Evolutionary conservation across 805 yeast species (phyloP).

Genomic region (Vanderwaltozyma tropicalis): DNA sequence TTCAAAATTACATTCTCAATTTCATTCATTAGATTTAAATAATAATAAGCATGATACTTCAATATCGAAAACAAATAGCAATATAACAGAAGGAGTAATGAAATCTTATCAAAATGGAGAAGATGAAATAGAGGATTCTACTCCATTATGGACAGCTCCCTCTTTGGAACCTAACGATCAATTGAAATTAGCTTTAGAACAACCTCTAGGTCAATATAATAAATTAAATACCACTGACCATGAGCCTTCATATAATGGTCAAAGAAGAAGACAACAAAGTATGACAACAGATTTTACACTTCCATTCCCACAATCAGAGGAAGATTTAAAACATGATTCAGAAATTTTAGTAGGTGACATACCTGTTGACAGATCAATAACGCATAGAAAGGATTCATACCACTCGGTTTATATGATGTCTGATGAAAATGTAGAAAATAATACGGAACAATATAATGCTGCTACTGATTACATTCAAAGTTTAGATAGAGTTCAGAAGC

Average conservation of each 20-base stretch:
- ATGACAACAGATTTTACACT: neutral
- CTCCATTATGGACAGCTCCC: conserved; percentile 32
- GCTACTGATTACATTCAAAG: conserved; percentile 14
- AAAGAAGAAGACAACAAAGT: neutral
- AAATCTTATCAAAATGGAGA: neutral
- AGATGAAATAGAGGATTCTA: conserved; percentile 18
- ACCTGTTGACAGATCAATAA: conserved; percentile 11
- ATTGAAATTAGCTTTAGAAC: conserved; percentile 22
- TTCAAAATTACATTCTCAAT: too few relatives aligned
- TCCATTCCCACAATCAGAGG: conserved; percentile 3
- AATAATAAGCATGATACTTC: too few relatives aligned
- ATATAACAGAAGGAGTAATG: neutral
- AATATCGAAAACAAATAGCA: too few relatives aligned
- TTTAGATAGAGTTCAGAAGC: conserved; percentile 30
- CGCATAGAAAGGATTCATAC: conserved; percentile 32
- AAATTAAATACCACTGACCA: too few relatives aligned
- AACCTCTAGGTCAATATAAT: neutral
- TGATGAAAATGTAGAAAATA: conserved; percentile 15
- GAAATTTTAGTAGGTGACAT: neutral
- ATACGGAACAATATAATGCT: conserved; percentile 9
- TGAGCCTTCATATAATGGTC: too few relatives aligned
- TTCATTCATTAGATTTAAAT: too few relatives aligned
- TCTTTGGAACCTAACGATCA: conserved; percentile 32
- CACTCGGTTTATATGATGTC: conserved; percentile 32
- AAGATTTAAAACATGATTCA: conserved; percentile 1